Evolutionary conservation across 2,329 filamentous ascomycete species (phyloP).

Genomic region (Penicillium sp.): DNA sequence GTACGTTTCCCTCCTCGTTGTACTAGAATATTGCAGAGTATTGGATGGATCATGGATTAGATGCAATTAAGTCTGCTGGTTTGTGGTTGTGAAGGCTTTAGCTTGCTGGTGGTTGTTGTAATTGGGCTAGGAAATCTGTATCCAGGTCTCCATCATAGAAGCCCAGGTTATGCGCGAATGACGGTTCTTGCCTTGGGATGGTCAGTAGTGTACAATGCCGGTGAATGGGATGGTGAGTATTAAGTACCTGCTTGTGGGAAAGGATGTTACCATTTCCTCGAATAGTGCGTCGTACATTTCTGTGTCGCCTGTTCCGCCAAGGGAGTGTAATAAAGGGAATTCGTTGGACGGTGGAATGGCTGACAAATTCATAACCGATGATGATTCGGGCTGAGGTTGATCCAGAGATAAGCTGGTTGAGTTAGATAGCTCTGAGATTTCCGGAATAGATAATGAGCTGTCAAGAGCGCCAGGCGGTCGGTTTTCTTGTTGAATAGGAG

Average conservation of each 20-base stretch:
- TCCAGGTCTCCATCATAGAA: conserved; percentile 28
- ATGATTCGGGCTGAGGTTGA: background rate
- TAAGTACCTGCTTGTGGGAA: conserved; percentile 20
- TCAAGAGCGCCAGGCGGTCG: background rate
- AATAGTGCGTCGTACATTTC: conserved; percentile 25
- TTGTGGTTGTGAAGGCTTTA: background rate
- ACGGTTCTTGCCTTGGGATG: conserved; percentile 18
- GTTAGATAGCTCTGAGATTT: background rate
- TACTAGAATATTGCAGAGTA: no score
- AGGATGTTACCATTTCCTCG: conserved; percentile 25
- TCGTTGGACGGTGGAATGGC: background rate
- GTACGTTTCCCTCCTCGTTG: background rate
- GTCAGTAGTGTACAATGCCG: background rate
- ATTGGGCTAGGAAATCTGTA: conserved; percentile 24
- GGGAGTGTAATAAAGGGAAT: background rate
- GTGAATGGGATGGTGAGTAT: background rate
- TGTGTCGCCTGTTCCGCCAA: background rate
- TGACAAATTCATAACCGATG: background rate
- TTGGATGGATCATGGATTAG: no score
- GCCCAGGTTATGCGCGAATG: conserved; percentile 27
- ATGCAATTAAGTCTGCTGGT: no score
- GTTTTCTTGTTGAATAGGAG: background rate
- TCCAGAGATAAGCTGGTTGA: background rate
- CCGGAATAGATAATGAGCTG: background rate
- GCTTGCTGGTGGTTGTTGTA: conserved; percentile 14